phyloP scores from a whole-genome alignment of 148 eudicot genomes.

The Rhododendron griersonianum region DNA sequence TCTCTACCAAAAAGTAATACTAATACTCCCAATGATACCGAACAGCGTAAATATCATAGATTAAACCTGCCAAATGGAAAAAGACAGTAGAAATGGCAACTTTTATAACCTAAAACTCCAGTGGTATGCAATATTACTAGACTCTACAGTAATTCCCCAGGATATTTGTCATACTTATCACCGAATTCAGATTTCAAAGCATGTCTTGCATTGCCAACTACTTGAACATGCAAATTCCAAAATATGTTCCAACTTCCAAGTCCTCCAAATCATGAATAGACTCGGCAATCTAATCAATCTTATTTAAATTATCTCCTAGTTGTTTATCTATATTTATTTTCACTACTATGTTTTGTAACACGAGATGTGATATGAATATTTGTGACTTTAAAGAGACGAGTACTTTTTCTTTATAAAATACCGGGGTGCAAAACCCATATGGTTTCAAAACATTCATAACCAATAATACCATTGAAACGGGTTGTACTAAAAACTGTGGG shows the following conservation, averaged over 20 bases:
- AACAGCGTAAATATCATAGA: not conserved
- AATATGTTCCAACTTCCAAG: not conserved
- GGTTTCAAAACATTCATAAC: no score
- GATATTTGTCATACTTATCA: not conserved
- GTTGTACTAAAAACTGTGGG: no score
- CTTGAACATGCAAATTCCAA: not conserved
- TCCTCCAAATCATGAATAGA: not conserved
- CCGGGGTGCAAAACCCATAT: not conserved
- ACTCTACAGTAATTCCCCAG: not conserved
- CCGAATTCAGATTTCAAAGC: conserved; percentile 2
- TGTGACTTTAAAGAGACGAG: not conserved
- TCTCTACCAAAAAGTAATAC: not conserved
- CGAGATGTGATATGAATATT: not conserved
- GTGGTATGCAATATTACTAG: not conserved
- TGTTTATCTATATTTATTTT: no score
- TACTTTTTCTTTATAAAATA: not conserved
- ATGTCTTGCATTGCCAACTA: not conserved
- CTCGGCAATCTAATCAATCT: no score
- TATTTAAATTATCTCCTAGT: no score
- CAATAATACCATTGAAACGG: no score
- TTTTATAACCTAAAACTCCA: not conserved
- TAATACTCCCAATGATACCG: not conserved
- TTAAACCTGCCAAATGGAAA: not conserved
- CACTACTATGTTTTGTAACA: no score
- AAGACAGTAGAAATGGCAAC: not conserved